Evolutionary conservation across 352 stramenopile species (phyloP), one percentile per base, ranked within the genome.

Genomic region (Thalassiosira exigua): DNA sequence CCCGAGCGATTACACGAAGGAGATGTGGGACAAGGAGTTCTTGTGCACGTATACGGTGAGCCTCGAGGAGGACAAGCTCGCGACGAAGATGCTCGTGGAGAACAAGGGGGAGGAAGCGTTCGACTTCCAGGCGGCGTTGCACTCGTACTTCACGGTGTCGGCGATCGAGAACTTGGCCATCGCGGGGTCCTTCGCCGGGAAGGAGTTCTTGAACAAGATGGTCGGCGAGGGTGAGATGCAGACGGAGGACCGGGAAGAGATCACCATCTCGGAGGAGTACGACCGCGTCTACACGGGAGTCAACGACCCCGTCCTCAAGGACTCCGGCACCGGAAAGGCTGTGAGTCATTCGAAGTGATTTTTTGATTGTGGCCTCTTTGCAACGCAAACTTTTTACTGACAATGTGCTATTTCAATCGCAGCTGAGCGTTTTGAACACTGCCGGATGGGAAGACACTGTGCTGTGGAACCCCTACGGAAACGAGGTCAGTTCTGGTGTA

Each of bases 21-120:
- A 76, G 62, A 95, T 95, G 81, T 95, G 90, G 90, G 90, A 94
- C 56, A 91, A 94, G 76, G 72, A 90, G 33, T 95, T 95, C 64
- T 32, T 87, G 0, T 92, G 82, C 75, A 87, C 76, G 27, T 95
- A 93, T 67, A 76, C 79, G 27, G 90, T 94, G 21, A 44, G 54
- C 30, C 80, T 95, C 42, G 82, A 87, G 33, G 81, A 81, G 21
- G 85, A 89, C 50, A 82, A 91, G 60, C 82, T 95, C 22, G 79
- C 85, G n/a, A 95, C 90, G 14, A 89, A 87, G 44, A 91, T 95
- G 84, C 42, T 75, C 30, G 90, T 93, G 46, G 85, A 91, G 39
- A 95, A 95, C 61, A 90, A 86, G 41, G 88, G 87, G 29, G 80
- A 83, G 9, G 90, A 93, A 58, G 56, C 83, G 2, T 94, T 93